These are phyloP conservation scores for Bipolaris oryzae DNA, from an alignment of 2,329 filamentous ascomycete genomes.

Conservation along the genomic window DNA sequence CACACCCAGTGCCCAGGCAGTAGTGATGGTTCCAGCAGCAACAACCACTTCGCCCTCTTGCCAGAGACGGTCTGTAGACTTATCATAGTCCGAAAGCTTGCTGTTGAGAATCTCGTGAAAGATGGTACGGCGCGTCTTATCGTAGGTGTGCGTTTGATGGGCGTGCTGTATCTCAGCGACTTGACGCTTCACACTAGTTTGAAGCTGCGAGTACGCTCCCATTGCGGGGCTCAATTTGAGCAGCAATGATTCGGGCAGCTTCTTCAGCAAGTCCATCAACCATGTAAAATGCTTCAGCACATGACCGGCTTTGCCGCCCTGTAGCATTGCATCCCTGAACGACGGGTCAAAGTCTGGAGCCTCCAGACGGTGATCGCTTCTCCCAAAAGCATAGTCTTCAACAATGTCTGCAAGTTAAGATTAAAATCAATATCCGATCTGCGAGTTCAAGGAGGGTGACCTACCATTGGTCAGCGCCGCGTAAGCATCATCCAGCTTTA, in stretches of 20 bases:
- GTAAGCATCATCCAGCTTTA: conserved; percentile 7
- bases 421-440: not conserved
- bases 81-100: not conserved
- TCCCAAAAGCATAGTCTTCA: not conserved
- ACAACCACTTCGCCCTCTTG: conserved; percentile 4
- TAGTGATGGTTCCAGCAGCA: conserved; percentile 2
- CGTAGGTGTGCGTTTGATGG: conserved; percentile 3
- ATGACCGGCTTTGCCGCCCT: conserved; percentile 1
- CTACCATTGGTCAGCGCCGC: conserved; percentile 1
- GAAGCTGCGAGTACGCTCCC: conserved; percentile 8
- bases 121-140: conserved; percentile 4
- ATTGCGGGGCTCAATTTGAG: conserved; percentile 4
- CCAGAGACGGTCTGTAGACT: not conserved
- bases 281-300: conserved; percentile 3
- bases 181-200: conserved; percentile 3
- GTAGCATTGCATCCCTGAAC: conserved; percentile 1
- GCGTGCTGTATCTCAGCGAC: conserved; percentile 6
- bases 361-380: conserved; percentile 2
- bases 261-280: conserved; percentile 2
- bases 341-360: not conserved
- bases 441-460: not conserved
- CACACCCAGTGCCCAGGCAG: conserved; percentile 1
- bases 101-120: not conserved
- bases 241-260: not conserved
- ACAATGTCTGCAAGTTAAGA: not conserved